phyloP scores from a whole-genome alignment of 2,329 filamentous ascomycete species.

The Aspergillus ruber region DNA sequence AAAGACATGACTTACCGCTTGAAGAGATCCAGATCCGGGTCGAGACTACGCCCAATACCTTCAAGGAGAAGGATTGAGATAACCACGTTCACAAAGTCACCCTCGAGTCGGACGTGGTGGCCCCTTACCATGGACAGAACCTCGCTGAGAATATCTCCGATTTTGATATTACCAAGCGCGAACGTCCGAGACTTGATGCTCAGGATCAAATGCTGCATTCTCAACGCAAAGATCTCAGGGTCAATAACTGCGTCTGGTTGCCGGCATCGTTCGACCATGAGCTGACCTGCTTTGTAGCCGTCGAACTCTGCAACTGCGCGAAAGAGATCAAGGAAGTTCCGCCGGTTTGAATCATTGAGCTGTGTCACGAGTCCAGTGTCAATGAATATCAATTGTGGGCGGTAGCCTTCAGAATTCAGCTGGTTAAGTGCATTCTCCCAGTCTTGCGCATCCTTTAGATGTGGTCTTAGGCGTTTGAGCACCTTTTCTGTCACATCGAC shows the following conservation, averaged over 20 bases:
- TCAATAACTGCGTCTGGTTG: constrained; percentile 88
- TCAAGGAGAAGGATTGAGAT: constrained; percentile 90
- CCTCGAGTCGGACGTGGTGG: constrained; percentile 91
- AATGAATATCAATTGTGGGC: constrained; percentile 93
- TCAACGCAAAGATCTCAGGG: constrained; percentile 81
- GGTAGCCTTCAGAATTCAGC: constrained; percentile 80
- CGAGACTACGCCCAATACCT: constrained; percentile 80
- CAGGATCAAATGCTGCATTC: constrained; percentile 94
- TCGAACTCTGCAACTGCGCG: constrained; percentile 94
- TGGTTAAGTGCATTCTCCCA: constrained; percentile 70
- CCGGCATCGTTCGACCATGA: constrained; percentile 94
- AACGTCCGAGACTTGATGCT: constrained; percentile 86
- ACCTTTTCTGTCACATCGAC: constrained; percentile 83
- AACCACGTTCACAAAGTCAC: constrained; percentile 97
- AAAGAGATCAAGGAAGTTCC: constrained; percentile 93
- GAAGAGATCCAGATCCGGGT: constrained; percentile 83
- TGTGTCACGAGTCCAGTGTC: constrained; percentile 94
- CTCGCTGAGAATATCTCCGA: constrained; percentile 87
- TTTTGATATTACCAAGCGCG: constrained; percentile 88
- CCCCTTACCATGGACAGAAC: constrained; percentile 84
- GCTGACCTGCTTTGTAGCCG: constrained; percentile 84
- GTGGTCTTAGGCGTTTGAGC: constrained; percentile 69
- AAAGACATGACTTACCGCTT: constrained; percentile 46
- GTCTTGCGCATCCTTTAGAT: constrained; percentile 57
- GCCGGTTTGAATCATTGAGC: constrained; percentile 76